Base-by-base conservation (phyloP, 345 rosid genomes). In the Dovyalis caffra region DNA sequence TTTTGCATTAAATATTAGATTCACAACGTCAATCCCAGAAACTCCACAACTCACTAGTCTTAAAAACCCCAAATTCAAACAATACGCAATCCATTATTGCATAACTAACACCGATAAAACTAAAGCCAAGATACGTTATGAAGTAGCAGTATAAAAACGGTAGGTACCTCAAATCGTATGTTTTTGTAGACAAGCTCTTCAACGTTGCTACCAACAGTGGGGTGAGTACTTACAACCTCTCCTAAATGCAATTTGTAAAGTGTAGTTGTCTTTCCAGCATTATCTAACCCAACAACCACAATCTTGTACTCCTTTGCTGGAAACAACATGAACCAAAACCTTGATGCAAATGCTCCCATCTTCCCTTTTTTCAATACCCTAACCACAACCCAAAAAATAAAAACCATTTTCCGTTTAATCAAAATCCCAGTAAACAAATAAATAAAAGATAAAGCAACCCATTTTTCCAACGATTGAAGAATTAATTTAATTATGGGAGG, bases 261-360 rank as follows among this genome's bases (percentile, higher is more conserved):
- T 71, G 98, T 93, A 26, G 98, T 95, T 38, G 97, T 95, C 87
- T 95, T 93, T 45, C 99, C 97, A 1, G 99, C 98, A 85, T 93
- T 91, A 80, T 95, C 99, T 79, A 95, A 86, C 67, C 99, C 99
- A 16, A 95, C 98, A 28, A 95, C 98, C 64, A 93, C 94, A 51
- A 95, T 95, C 91, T 95, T 95, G 70, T 95, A 93, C 90, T 95
- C 98, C 80, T 95, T 91, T 2, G 93, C 97, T 7, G 99, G 97
- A 77, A 93, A 95, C 82, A 93, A 57, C 99, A 90, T 91, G 84
- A 91, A 93, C 98, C 97, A 95, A 71, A 95, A 89, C 90, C 83
- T 91, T 66, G 99, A 93, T 26, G 87, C 70, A 58, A 95, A 82
- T 33, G 88, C 97, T 28, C 99, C 99, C 99, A 95, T 95, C 73